phyloP scores from a whole-genome alignment of 768 basidiomycete genomes.

The Phylloporus sp. region DNA sequence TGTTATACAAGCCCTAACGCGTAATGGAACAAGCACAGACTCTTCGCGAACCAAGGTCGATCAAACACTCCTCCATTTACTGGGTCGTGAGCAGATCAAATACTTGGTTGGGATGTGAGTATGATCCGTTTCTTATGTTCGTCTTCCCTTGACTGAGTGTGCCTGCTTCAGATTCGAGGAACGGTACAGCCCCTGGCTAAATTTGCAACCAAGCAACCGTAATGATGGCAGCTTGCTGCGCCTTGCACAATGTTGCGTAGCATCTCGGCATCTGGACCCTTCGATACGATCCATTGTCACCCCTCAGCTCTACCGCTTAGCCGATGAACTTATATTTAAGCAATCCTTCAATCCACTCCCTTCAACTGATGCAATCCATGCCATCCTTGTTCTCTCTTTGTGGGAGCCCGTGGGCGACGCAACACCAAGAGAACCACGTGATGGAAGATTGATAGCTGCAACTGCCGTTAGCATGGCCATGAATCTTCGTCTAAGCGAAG shows the following conservation, averaged over 20 bases:
- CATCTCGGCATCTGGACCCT: constrained; percentile 41
- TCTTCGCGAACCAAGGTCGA: constrained; percentile 21
- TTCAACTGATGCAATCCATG: constrained; percentile 39
- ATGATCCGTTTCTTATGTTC: background rate
- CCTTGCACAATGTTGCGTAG: constrained; percentile 44
- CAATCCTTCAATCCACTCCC: constrained; percentile 42
- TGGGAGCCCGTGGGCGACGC: constrained; percentile 41
- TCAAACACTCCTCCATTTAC: constrained; percentile 30
- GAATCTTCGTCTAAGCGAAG: constrained; percentile 39
- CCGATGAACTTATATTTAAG: constrained; percentile 36
- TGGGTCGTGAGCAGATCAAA: constrained; percentile 33
- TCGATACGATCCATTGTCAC: constrained; percentile 33
- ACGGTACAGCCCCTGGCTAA: constrained; percentile 43
- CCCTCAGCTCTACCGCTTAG: constrained; percentile 40
- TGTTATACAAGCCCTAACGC: constrained; percentile 41
- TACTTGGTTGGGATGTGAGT: constrained; percentile 40
- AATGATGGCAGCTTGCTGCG: constrained; percentile 35
- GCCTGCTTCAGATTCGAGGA: constrained; percentile 36
- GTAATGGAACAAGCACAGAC: constrained; percentile 23
- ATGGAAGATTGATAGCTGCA: constrained; percentile 38
- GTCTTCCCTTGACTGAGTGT: background rate
- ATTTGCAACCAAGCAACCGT: constrained; percentile 32
- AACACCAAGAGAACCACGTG: constrained; percentile 30
- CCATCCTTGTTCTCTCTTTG: constrained; percentile 40
- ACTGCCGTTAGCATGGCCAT: constrained; percentile 46